Base-by-base conservation (phyloP, 768 basidiomycete species). In the Termitomyces sp. region DNA sequence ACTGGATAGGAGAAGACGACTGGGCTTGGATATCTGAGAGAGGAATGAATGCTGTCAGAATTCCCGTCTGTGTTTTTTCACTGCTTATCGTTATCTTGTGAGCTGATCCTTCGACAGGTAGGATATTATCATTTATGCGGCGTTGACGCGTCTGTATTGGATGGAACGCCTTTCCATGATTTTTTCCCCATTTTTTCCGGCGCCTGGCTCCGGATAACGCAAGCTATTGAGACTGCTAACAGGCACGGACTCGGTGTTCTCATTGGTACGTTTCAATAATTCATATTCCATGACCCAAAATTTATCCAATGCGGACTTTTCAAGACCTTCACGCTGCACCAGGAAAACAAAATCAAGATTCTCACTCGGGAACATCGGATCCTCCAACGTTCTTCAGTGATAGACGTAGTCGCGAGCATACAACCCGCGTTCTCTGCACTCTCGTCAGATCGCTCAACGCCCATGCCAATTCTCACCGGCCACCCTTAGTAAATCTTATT, bases 241-340 rank as follows among this genome's bases (percentile, higher is more conserved):
- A 63, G 61, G 9, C 70, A 78, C 60, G 80, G 81, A 16, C 74
- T 94, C n/a, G 89, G 90, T 3, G 87, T 93, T 16, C 71, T 92
- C 16, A 73, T 93, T 44, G 87, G 86, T 86, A 47, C 11, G 76
- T 64, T 32, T 46, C 18, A 2, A 39, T 18, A 2, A 18, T 25
- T 10, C n/a, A 16, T n/a, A 1, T 11, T 11, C 29, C 6, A 25
- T 7, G 6, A 7, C 16, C 16, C 1, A n/a, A 12, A 3, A 3
- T 9, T 35, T 5, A 32, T 44, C 10, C 9, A 20, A 27, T 5
- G 22, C 27, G 16, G 18, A 23, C n/a, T 22, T 15, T 5, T 31
- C 0, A 56, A 88, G 88, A 89, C 67, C 75, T 90, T 3, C 88
- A 89, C 57, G 82, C 86, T 18, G 88, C 85, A 0, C 85, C 87